Percentiles rank a stretch among this genome's conserved stretches.
These are phyloP conservation scores for Voacanga thouarsii DNA, from an alignment of 257 asterid species.

Conservation along the genomic window DNA sequence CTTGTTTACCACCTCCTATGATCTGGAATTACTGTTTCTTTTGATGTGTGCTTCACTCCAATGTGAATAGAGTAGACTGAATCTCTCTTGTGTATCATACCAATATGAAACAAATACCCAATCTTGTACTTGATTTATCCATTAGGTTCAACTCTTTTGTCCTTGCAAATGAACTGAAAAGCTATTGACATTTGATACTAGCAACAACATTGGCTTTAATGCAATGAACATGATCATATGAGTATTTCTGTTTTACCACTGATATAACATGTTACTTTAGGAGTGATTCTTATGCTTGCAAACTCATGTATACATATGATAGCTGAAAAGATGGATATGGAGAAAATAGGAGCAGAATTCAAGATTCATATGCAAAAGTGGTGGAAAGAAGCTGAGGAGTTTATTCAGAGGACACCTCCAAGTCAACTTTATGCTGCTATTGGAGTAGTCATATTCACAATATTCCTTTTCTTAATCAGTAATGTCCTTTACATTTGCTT, in stretches of 20 bases:
- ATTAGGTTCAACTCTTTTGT: not conserved
- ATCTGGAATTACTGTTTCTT: not conserved
- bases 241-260: not conserved
- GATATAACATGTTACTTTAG: not conserved
- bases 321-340: slow-evolving; percentile 10
- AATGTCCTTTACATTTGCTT: not conserved
- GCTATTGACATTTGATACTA: not conserved
- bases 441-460: slow-evolving; percentile 14
- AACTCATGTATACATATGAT: not conserved
- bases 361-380: slow-evolving; percentile 11
- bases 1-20: not conserved
- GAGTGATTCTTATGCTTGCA: not conserved
- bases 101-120: not conserved
- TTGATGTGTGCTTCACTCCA: not conserved
- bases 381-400: slow-evolving; percentile 16
- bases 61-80: not conserved
- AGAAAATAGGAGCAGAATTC: not conserved
- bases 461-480: slow-evolving; percentile 17
- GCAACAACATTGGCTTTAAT: not conserved
- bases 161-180: not conserved
- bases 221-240: not conserved
- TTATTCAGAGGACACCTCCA: slow-evolving; percentile 17
- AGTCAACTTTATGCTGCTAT: slow-evolving; percentile 16
- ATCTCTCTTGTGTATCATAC: not conserved
- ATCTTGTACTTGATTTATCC: not conserved